Conservation (phyloP, 2,329 filamentous ascomycete species). For the Exutisphaerella laricina region DNA sequence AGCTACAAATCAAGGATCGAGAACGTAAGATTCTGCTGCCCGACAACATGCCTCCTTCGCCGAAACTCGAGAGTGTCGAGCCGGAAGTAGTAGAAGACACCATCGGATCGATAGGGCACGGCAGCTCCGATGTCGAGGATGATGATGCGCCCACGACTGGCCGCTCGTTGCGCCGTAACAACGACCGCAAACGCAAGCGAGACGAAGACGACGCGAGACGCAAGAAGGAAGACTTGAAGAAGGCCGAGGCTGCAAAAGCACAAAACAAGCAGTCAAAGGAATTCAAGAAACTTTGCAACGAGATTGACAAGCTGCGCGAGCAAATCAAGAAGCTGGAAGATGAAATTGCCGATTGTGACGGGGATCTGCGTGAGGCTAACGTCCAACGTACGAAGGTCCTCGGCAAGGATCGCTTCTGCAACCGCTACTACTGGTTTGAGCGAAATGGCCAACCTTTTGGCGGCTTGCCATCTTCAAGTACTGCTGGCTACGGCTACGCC, state of each 20-base stretch:
- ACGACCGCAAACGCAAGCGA: constrained; percentile 53
- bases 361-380: constrained; percentile 88
- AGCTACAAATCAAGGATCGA: constrained; percentile 44
- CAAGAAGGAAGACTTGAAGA: constrained; percentile 59
- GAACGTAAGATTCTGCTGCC: constrained; percentile 60
- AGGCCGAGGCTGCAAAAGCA: constrained; percentile 55
- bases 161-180: constrained; percentile 49
- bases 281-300: constrained; percentile 78
- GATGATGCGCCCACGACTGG: constrained; percentile 61
- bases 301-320: constrained; percentile 82
- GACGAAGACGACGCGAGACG: constrained; percentile 59
- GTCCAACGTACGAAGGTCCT: constrained; percentile 84
- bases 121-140: constrained; percentile 52
- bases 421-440: constrained; percentile 99
- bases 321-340: constrained; percentile 76
- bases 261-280: constrained; percentile 72
- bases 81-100: constrained; percentile 38
- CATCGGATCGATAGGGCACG: constrained; percentile 58
- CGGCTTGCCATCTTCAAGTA: constrained; percentile 82
- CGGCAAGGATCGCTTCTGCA: constrained; percentile 95
- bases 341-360: constrained; percentile 78
- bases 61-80: constrained; percentile 36
- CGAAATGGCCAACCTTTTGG: constrained; percentile 96
- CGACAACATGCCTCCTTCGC: constrained; percentile 64
- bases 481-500: constrained; percentile 78